phyloP scores from a whole-genome alignment of 2,329 filamentous ascomycete species.

The Neospermospora avenae region DNA sequence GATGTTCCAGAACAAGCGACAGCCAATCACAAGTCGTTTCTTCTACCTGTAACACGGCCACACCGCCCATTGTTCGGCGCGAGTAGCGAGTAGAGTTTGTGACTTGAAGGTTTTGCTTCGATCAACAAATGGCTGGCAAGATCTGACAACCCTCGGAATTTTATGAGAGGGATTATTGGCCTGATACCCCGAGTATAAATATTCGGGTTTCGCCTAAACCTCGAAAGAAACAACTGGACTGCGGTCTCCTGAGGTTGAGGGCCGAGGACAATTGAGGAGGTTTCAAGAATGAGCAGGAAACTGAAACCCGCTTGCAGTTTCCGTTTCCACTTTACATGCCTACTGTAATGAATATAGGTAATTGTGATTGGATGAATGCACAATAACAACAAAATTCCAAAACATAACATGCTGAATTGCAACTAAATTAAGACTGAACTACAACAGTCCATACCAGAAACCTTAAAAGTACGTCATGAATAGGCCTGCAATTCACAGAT shows the following conservation, averaged over 20 bases:
- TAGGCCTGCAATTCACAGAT: too few relatives aligned
- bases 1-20: conserved; percentile 1
- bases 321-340: neutral
- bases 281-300: neutral
- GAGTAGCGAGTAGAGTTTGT: neutral
- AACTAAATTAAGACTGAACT: too few relatives aligned
- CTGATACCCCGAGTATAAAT: neutral
- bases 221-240: too few relatives aligned
- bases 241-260: too few relatives aligned
- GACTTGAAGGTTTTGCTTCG: neutral
- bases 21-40: neutral
- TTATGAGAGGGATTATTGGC: neutral
- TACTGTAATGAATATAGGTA: neutral
- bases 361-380: neutral
- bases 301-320: neutral
- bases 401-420: too few relatives aligned
- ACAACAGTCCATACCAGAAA: too few relatives aligned
- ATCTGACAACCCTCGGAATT: neutral
- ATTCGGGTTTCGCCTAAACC: neutral
- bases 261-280: neutral
- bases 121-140: conserved; percentile 2
- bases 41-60: neutral
- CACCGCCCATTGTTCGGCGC: conserved; percentile 3
- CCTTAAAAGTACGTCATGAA: too few relatives aligned
- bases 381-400: too few relatives aligned